Evolutionary conservation across 2,329 filamentous ascomycete genomes (phyloP).

Genomic region (Periconia digitata): DNA sequence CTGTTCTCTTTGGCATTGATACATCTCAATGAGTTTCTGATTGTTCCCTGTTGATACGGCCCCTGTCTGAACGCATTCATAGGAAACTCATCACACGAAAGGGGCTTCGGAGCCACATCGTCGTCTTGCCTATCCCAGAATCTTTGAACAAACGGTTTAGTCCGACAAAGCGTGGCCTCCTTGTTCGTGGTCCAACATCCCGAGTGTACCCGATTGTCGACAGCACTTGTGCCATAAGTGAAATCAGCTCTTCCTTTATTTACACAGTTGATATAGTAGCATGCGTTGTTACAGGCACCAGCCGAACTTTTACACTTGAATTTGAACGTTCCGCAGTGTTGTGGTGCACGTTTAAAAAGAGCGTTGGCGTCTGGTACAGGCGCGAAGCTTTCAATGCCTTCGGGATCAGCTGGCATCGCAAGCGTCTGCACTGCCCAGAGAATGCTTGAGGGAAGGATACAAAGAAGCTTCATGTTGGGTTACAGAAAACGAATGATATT

Average conservation of each 20-base stretch:
- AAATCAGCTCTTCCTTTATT: background rate
- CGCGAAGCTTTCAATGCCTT: background rate
- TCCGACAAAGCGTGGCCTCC: background rate
- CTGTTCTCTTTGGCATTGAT: background rate
- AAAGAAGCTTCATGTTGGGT: background rate
- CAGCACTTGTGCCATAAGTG: background rate
- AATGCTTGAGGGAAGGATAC: background rate
- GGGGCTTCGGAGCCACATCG: background rate
- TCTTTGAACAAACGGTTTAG: background rate
- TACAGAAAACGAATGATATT: no score
- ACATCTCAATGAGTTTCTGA: background rate
- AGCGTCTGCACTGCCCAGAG: background rate
- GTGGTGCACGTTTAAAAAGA: background rate
- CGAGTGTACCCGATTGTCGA: background rate
- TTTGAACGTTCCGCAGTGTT: background rate
- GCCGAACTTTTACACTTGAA: background rate
- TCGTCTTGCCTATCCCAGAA: background rate
- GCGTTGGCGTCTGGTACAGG: background rate
- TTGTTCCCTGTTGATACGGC: background rate
- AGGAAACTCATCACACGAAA: background rate
- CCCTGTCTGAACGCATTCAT: background rate
- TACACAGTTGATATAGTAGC: slow-evolving; percentile 1
- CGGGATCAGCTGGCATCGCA: background rate
- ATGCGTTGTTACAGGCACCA: slow-evolving; percentile 1
- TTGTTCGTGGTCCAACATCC: background rate